phyloP scores from a whole-genome alignment of 768 basidiomycete species.

The Rhizopogon vinicolor region DNA sequence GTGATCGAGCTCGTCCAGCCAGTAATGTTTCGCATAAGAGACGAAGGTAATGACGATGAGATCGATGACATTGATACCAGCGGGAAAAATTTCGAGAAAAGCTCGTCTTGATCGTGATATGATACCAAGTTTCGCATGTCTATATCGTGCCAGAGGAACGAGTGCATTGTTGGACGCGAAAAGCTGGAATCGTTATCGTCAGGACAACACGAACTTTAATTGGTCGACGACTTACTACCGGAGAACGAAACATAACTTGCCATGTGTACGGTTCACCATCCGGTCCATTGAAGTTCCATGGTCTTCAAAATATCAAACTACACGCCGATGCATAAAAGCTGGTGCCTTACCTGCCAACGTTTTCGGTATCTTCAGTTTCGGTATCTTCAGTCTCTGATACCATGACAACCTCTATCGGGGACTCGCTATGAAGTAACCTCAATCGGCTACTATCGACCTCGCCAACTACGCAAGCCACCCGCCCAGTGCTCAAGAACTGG shows the following conservation, averaged over 20 bases:
- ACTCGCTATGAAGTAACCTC: conserved; percentile 14
- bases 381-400: conserved; percentile 3
- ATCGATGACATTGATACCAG: conserved; percentile 25
- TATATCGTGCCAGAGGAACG: conserved; percentile 28
- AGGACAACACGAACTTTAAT: not conserved
- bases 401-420: conserved; percentile 9
- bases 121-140: conserved; percentile 33
- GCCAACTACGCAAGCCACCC: conserved; percentile 30
- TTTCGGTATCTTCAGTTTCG: not conserved
- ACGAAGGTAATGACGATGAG: conserved; percentile 17
- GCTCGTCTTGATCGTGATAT: conserved; percentile 31
- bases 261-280: conserved; percentile 32
- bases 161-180: conserved; percentile 24
- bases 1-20: not conserved
- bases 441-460: conserved; percentile 24
- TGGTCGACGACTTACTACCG: conserved; percentile 23
- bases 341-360: conserved; percentile 17
- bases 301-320: conserved; percentile 13
- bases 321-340: not conserved
- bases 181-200: conserved; percentile 17
- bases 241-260: conserved; percentile 34
- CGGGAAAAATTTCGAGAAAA: conserved; percentile 30
- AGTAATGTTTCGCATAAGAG: conserved; percentile 4
- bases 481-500: conserved; percentile 18
- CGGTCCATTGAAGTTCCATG: conserved; percentile 34